Evolutionary conservation across 2,329 filamentous ascomycete species (phyloP).

Genomic region (Fusarium nematophilum): DNA sequence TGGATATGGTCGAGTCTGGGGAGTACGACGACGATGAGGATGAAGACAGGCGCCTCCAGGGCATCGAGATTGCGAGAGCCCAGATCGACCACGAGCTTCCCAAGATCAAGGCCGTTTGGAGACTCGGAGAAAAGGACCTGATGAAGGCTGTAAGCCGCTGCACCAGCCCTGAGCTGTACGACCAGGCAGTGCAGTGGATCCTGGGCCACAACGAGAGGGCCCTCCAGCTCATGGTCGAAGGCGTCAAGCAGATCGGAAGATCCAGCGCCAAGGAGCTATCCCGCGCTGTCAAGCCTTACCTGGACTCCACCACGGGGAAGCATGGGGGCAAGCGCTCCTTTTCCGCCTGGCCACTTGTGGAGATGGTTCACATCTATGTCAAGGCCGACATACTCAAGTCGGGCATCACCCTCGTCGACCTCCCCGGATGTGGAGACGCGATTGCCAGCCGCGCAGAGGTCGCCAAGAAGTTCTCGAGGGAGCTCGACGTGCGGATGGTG

Average conservation of each 20-base stretch:
- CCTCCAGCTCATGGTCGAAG: not conserved
- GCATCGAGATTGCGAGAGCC: not conserved
- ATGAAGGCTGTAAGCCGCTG: not conserved
- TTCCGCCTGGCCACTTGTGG: slow-evolving; percentile 52
- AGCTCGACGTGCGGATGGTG: slow-evolving; percentile 43
- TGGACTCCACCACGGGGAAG: slow-evolving; percentile 36
- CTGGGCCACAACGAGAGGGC: slow-evolving; percentile 22
- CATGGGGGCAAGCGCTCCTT: slow-evolving; percentile 22
- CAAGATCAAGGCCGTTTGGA: slow-evolving; percentile 41
- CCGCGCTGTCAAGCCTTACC: slow-evolving; percentile 38
- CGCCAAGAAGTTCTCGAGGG: slow-evolving; percentile 27
- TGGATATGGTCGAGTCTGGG: not conserved
- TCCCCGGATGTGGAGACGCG: slow-evolving; percentile 63
- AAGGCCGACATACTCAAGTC: slow-evolving; percentile 58
- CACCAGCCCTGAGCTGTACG: not conserved
- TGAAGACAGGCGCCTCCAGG: not conserved
- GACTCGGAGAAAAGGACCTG: slow-evolving; percentile 13
- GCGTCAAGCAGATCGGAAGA: slow-evolving; percentile 2
- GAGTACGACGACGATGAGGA: slow-evolving; percentile 23
- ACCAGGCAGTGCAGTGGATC: slow-evolving; percentile 1
- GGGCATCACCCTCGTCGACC: slow-evolving; percentile 63
- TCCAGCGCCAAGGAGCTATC: slow-evolving; percentile 14
- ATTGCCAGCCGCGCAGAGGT: slow-evolving; percentile 41
- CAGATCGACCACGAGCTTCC: slow-evolving; percentile 31
- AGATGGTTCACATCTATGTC: slow-evolving; percentile 54